Conservation (phyloP, 2,329 filamentous ascomycete species). For the Botrytis deweyae region DNA sequence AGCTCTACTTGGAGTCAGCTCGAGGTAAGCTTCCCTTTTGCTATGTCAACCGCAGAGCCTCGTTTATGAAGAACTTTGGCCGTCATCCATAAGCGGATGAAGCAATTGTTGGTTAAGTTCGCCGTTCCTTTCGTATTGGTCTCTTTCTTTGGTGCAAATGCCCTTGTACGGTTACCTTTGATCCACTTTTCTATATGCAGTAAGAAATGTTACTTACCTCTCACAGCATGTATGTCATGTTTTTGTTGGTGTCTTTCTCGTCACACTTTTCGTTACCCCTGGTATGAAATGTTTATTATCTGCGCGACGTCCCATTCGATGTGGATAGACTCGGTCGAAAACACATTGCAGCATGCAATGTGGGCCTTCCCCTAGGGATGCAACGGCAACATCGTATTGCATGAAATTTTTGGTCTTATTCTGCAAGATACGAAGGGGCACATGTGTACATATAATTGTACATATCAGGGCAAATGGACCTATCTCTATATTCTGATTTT, state of each 20-base stretch:
- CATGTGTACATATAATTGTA: conserved; percentile 14
- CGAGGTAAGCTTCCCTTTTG: neutral
- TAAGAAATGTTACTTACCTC: conserved; percentile 22
- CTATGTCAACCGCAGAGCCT: neutral
- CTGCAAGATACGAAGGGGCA: conserved; percentile 14
- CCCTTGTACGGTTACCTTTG: conserved; percentile 4
- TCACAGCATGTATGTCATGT: conserved; percentile 21
- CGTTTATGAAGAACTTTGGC: neutral
- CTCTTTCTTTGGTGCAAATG: neutral
- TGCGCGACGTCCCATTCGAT: conserved; percentile 10
- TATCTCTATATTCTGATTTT: neutral
- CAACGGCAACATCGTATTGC: conserved; percentile 19
- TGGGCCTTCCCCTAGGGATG: conserved; percentile 15
- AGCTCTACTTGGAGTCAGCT: neutral
- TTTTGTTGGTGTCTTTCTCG: conserved; percentile 13
- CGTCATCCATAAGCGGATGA: neutral
- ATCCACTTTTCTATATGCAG: conserved; percentile 19
- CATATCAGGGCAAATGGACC: conserved; percentile 7
- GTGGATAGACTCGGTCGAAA: conserved; percentile 11
- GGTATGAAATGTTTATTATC: conserved; percentile 2
- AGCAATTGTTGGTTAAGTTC: neutral
- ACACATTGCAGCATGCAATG: conserved; percentile 6
- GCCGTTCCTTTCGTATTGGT: neutral
- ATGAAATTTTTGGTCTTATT: conserved; percentile 5
- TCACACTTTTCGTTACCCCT: conserved; percentile 16